phyloP scores from a whole-genome alignment of 306 rosid genomes.

The Begonia peltatifolia region DNA sequence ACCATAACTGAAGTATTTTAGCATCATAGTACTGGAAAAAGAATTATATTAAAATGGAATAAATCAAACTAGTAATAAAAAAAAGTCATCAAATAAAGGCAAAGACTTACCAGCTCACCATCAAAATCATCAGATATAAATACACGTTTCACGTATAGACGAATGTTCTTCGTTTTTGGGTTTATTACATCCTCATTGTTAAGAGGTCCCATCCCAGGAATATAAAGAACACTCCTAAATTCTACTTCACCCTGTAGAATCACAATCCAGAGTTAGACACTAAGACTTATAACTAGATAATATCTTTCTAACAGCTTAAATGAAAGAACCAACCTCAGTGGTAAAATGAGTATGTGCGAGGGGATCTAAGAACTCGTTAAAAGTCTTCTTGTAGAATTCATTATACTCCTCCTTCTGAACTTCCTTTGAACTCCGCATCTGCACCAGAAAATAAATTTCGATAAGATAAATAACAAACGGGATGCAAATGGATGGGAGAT shows the following conservation, averaged over 20 bases:
- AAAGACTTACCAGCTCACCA: slow-evolving; percentile 83
- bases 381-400: slow-evolving; percentile 84
- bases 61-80: too few species aligned
- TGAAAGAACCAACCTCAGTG: slow-evolving; percentile 52
- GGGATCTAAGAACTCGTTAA: slow-evolving; percentile 85
- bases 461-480: slow-evolving; percentile 7
- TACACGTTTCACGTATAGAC: slow-evolving; percentile 83
- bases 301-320: not conserved
- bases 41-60: too few species aligned
- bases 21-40: too few species aligned
- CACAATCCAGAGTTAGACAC: slow-evolving; percentile 50
- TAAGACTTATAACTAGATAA: slow-evolving; percentile 2
- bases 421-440: slow-evolving; percentile 93
- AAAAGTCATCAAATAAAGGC: not conserved
- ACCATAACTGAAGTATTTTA: too few species aligned
- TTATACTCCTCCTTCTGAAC: slow-evolving; percentile 70
- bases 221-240: slow-evolving; percentile 78
- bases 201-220: slow-evolving; percentile 96
- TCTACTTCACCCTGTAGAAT: slow-evolving; percentile 91
- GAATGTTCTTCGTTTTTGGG: slow-evolving; percentile 90
- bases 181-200: slow-evolving; percentile 87
- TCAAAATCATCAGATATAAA: slow-evolving; percentile 98
- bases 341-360: slow-evolving; percentile 82
- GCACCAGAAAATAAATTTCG: slow-evolving; percentile 11
- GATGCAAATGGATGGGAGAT: too few species aligned